These are phyloP conservation scores for Bromus sterilis DNA, from an alignment of 176 grass and related monocot genomes.

Conservation along the genomic window DNA sequence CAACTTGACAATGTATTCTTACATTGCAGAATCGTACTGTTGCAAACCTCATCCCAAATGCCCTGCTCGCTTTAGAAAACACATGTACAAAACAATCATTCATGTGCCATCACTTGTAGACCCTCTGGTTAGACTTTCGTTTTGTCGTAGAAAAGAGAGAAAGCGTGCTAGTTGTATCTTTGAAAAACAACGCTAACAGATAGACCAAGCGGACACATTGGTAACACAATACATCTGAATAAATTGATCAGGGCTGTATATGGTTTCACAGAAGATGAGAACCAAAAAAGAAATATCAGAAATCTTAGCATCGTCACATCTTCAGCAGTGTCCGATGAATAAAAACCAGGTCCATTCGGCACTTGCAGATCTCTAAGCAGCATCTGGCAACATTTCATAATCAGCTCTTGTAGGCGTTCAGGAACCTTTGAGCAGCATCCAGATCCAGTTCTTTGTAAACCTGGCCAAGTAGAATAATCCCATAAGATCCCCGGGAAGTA, in stretches of 20 bases:
- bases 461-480: slow-evolving; percentile 28
- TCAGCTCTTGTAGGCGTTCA: slow-evolving; percentile 38
- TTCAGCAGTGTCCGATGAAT: background rate
- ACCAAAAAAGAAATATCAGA: background rate
- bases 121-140: no score
- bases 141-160: background rate
- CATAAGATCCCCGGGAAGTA: background rate
- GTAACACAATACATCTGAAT: background rate
- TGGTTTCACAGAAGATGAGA: background rate
- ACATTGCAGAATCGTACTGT: no score
- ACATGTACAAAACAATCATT: no score
- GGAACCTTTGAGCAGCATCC: slow-evolving; percentile 59
- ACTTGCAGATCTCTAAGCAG: background rate
- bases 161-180: background rate
- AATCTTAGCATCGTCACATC: background rate
- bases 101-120: no score
- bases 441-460: slow-evolving; percentile 78
- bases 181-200: background rate
- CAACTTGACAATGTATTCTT: no score
- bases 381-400: background rate
- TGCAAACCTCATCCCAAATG: no score
- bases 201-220: no score
- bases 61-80: no score
- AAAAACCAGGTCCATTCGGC: background rate
- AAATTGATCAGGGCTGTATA: background rate